Base-by-base conservation (phyloP, 2,329 filamentous ascomycete species). In the Xylariaceae sp. region DNA sequence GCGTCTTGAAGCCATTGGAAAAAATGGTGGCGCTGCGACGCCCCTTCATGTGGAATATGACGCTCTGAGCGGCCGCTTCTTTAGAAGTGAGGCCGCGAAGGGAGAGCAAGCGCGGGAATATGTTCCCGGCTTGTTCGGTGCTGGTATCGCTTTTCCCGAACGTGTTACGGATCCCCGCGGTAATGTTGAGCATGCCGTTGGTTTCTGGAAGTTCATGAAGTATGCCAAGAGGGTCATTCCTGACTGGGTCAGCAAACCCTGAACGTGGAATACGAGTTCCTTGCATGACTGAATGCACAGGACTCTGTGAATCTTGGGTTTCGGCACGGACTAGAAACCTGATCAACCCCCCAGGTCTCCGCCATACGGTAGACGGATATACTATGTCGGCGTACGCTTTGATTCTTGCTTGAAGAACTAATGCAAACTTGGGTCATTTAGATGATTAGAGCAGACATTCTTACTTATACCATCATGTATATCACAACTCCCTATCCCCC, bases 181-280 rank as follows among this genome's bases (percentile, higher is more conserved):
- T 0, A 86, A 86, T 68, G 80, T 83, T 6, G 84, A 87, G 71
- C 76, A 79, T 66, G 82, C 82, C 0, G 85, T 87, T 54, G 85
- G 85, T 0, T 80, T 87, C 67, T 85, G 77, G 68, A 87, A 88
- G 72, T 87, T 88, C 64, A 86, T 87, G 83, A 83, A 78, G 51
- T 86, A 81, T 65, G 70, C 84, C 56, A 81, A 82, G 71, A 77
- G 75, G 61, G 82, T 84, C 3, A 73, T 77, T 17, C 81, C 80
- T 13, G 70, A 73, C 15, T 86, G 83, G 83, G 50, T 69, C 1
- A 44, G 23, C 34, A 61, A 60, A 42, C 42, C 60, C 9, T 63
- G 55, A 45, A 3, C 13, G 51, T 17, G 18, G n/a, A 37, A 49
- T 10, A 42, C 13, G 37, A 53, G 35, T 2, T n/a, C 10, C 2